Conservation (phyloP, 2,329 filamentous ascomycete genomes). For the Fusarium nematophilum region DNA sequence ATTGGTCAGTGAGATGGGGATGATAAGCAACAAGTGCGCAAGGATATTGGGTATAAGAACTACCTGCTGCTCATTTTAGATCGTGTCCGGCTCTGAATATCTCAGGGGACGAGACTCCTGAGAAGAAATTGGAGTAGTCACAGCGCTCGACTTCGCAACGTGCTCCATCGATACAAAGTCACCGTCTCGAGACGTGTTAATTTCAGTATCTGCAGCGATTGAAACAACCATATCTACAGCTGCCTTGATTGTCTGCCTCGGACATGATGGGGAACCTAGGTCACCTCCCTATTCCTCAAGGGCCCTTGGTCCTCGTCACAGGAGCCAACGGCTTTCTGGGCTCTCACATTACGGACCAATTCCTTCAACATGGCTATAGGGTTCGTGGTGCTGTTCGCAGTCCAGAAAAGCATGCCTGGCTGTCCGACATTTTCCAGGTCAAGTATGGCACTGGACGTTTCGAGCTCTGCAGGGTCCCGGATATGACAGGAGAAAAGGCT, state of each 20-base stretch:
- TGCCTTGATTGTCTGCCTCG: no score
- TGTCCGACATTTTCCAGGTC: conserved; percentile 43
- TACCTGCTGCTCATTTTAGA: no score
- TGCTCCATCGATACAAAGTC: no score
- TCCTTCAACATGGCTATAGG: conserved; percentile 52
- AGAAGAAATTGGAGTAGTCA: no score
- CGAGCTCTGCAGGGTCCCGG: conserved; percentile 47
- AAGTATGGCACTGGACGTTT: conserved; percentile 47
- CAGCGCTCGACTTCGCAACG: no score
- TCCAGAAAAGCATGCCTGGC: conserved; percentile 46
- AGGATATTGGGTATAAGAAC: no score
- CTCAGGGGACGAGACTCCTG: no score
- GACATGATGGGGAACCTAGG: neutral
- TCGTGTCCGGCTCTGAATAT: no score
- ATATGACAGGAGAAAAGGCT: conserved; percentile 43
- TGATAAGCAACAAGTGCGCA: no score
- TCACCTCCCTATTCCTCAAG: neutral
- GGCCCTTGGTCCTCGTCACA: conserved; percentile 53
- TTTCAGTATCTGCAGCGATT: no score
- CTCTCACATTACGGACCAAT: conserved; percentile 50
- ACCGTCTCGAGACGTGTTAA: no score
- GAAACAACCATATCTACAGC: neutral
- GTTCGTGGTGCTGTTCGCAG: conserved; percentile 57
- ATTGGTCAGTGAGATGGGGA: no score
- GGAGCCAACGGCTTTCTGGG: conserved; percentile 55